Evolutionary conservation across 1,284 basidiomycete species (phyloP), one percentile per base, ranked within the genome.

Genomic region (Cryptococcus sp.): DNA sequence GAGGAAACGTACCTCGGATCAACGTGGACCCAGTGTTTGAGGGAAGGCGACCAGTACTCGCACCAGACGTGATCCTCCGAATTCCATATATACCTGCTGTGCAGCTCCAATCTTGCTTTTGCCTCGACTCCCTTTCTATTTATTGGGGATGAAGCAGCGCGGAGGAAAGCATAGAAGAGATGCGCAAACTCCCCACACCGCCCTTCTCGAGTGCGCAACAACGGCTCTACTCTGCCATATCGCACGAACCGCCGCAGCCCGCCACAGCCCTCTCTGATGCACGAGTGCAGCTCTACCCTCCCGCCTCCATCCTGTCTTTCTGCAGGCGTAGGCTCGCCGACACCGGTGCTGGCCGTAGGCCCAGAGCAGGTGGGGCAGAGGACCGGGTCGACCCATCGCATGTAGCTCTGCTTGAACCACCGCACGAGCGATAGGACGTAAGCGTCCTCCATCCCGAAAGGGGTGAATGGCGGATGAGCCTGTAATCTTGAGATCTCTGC

Each of bases 21-120:
- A 17, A 81, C 71, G 61, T 82, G 81, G 17, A 81, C 73, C 81
- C 81, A 82, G 42, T 81, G 76, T 22, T 70, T 52, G 7, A 70
- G 49, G 2, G 60, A 41, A 2, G 65, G 58, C 6, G 70, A 71
- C 65, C 70, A 79, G 60, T 76, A 80, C 64, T 80, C 80, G 50
- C 77, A 78, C 81, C 81, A 82, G n/a, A 82, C 81, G 57, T 82
- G 81, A 66, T 82, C 81, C 67, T 82, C 81, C 15, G 19, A 23
- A 35, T 13, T 39, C 20, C 30, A 46, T 53, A 17, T 19, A 20
- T 17, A 35, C 22, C 15, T 22, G 6, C 20, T 15, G 16, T 20
- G n/a, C 22, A n/a, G 42, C n/a, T 5, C 60, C 65, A 5, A 46
- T 70, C 70, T 62, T 62, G 63, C 73, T 75, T 76, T 70, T 6